Evolutionary conservation across 164 flowering plant species (phyloP).

Genomic region (Vitis riparia): DNA sequence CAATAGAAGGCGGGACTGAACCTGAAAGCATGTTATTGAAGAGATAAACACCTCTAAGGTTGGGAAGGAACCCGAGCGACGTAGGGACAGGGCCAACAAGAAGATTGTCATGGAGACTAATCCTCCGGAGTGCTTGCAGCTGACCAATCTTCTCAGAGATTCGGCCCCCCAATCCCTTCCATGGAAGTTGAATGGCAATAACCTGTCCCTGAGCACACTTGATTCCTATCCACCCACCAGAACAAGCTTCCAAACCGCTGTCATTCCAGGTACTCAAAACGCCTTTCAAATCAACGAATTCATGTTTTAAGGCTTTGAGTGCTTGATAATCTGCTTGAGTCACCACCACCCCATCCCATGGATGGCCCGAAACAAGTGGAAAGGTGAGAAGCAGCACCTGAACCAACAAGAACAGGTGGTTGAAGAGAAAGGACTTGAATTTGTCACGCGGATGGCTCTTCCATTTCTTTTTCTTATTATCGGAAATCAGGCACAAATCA

Average conservation of each 20-base stretch:
- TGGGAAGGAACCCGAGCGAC: slow-evolving; percentile 66
- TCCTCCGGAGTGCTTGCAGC: slow-evolving; percentile 59
- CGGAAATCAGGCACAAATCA: no score
- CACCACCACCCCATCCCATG: slow-evolving; percentile 50
- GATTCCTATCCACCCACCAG: slow-evolving; percentile 86
- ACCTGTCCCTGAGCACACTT: slow-evolving; percentile 80
- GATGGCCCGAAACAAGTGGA: slow-evolving; percentile 27
- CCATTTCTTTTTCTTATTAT: no score
- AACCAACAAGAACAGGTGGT: slow-evolving; percentile 21
- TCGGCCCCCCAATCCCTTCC: slow-evolving; percentile 71
- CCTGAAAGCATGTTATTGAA: slow-evolving; percentile 89
- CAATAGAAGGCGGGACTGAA: slow-evolving; percentile 70
- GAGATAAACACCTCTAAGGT: slow-evolving; percentile 75
- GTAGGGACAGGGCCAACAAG: slow-evolving; percentile 64
- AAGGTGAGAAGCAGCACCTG: slow-evolving; percentile 19
- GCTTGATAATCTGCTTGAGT: slow-evolving; percentile 61
- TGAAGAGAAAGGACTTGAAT: background rate
- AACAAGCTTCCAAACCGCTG: slow-evolving; percentile 60
- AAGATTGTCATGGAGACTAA: slow-evolving; percentile 80
- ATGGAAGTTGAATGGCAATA: slow-evolving; percentile 84
- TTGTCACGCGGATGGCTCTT: no score
- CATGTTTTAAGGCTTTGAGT: slow-evolving; percentile 57
- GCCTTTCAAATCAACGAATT: slow-evolving; percentile 49
- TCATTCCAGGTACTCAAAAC: slow-evolving; percentile 76
- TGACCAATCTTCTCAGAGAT: slow-evolving; percentile 73